phyloP scores from a whole-genome alignment of 208 protist species.

The Leishmania arabica region DNA sequence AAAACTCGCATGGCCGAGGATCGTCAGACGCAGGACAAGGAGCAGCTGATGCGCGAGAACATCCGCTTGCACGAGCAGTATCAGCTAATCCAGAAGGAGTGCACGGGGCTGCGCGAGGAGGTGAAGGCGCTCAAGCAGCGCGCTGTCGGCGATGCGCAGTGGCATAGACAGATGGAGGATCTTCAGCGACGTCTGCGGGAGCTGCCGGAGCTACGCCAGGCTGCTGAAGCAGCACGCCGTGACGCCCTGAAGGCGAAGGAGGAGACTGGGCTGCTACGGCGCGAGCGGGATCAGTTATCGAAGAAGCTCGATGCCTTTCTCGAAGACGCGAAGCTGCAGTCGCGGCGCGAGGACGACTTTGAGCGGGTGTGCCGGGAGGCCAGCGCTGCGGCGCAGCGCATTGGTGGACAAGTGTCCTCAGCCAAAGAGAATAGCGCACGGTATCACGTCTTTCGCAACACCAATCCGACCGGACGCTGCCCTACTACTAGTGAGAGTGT shows the following conservation, averaged over 20 bases:
- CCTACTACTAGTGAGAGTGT: background rate
- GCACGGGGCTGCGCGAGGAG: slow-evolving; percentile 44
- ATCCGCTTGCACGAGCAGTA: slow-evolving; percentile 68
- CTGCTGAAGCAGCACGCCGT: slow-evolving; percentile 58
- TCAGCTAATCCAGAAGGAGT: slow-evolving; percentile 56
- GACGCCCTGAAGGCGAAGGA: slow-evolving; percentile 58
- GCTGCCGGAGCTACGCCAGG: slow-evolving; percentile 63
- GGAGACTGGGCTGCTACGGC: slow-evolving; percentile 62
- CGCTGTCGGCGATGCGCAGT: slow-evolving; percentile 30
- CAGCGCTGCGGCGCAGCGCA: slow-evolving; percentile 48
- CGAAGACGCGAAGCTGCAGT: slow-evolving; percentile 52
- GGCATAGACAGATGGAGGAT: slow-evolving; percentile 63
- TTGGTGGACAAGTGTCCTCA: slow-evolving; percentile 46
- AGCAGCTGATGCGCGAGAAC: slow-evolving; percentile 72
- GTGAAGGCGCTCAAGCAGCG: slow-evolving; percentile 36
- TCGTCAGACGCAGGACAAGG: slow-evolving; percentile 49
- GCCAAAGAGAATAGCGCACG: slow-evolving; percentile 29
- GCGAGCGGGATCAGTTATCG: slow-evolving; percentile 71
- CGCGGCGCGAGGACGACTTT: slow-evolving; percentile 57
- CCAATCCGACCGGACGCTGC: slow-evolving; percentile 22
- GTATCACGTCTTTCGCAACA: slow-evolving; percentile 52
- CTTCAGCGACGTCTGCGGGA: slow-evolving; percentile 62
- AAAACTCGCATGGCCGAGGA: slow-evolving; percentile 31
- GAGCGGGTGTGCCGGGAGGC: slow-evolving; percentile 61
- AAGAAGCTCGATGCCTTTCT: slow-evolving; percentile 68